Base-by-base conservation (phyloP, 2,329 filamentous ascomycete genomes). In the Fusarium udum region DNA sequence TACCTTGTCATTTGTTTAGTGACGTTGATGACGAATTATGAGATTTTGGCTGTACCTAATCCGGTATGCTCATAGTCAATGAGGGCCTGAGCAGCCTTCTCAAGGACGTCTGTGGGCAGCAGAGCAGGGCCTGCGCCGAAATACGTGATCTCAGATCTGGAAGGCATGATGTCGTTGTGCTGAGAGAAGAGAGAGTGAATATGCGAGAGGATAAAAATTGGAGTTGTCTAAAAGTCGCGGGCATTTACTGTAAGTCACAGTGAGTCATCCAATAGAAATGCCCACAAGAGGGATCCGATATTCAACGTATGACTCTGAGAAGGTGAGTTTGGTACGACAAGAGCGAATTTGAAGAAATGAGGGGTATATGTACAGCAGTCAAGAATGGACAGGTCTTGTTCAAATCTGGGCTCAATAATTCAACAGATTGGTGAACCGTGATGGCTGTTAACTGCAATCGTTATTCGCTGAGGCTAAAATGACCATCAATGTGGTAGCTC, bases 111-210 rank as follows among this genome's bases (percentile, higher is more conserved):
- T 18, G 93, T 97, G 31, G 95, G 95, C 24, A 98, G 88, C 37
- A 90, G 86, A n/a, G 95, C 95, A 55, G 95, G 95, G 72, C 95
- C 95, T 60, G 95, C 95, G 70, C 95, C 95, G 77, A 97, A 97
- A 84, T 97, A 96, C 74, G 91, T 89, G 80, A 96, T 89, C 73
- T 95, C 92, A 77, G 90, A 87, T 83, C 94, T 88, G 73, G 89
- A 85, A 78, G 92, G 91, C 93, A 95, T 94, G 39, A 48, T 69
- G 73, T 57, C 46, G 62, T 42, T 42, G 53, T 42, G 52, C 39
- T 62, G 42, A 32, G 42, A 60, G 34, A 61, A 43, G 71, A 64
- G 51, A 39, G 55, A 52, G 61, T 63, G 69, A 64, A 58, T 67
- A 61, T 60, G 45, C 42, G 48, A 58, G 45, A 61, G 28, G 42